Percentiles rank a stretch among this genome's conserved stretches.
These are phyloP conservation scores for Citrus hindsii DNA, from an alignment of 345 rosid species.

Conservation along the genomic window DNA sequence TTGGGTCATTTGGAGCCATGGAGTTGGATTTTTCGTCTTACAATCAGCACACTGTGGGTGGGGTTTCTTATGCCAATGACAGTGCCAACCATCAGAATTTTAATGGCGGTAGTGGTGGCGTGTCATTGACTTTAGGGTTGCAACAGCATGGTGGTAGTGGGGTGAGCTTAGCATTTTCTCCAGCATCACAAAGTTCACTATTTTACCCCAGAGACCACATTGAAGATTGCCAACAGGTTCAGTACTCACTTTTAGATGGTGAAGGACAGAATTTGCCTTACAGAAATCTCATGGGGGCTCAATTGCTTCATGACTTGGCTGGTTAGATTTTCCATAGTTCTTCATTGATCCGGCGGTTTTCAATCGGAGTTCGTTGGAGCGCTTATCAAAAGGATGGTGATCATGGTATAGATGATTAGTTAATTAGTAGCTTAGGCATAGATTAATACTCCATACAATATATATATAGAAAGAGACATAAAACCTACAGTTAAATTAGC, in stretches of 20 bases:
- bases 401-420: constrained; percentile 18
- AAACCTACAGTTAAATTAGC: constrained; percentile 18
- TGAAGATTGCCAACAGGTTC: constrained; percentile 70
- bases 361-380: constrained; percentile 11
- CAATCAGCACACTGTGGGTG: constrained; percentile 44
- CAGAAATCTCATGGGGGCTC: constrained; percentile 93
- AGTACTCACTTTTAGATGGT: constrained; percentile 75
- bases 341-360: background rate
- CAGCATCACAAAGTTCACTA: constrained; percentile 63
- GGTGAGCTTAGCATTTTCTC: constrained; percentile 73
- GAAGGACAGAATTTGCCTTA: constrained; percentile 90
- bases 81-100: constrained; percentile 27
- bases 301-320: constrained; percentile 88
- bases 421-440: constrained; percentile 5
- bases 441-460: constrained; percentile 25
- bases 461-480: constrained; percentile 4
- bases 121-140: constrained; percentile 91
- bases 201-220: constrained; percentile 80
- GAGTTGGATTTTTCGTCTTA: constrained; percentile 69
- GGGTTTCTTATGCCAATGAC: constrained; percentile 34
- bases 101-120: constrained; percentile 54
- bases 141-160: constrained; percentile 72
- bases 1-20: constrained; percentile 44
- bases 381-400: constrained; percentile 24
- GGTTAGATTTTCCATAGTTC: constrained; percentile 30